Conservation (phyloP, 2,329 filamentous ascomycete genomes). For the Colletotrichum simmondsii region DNA sequence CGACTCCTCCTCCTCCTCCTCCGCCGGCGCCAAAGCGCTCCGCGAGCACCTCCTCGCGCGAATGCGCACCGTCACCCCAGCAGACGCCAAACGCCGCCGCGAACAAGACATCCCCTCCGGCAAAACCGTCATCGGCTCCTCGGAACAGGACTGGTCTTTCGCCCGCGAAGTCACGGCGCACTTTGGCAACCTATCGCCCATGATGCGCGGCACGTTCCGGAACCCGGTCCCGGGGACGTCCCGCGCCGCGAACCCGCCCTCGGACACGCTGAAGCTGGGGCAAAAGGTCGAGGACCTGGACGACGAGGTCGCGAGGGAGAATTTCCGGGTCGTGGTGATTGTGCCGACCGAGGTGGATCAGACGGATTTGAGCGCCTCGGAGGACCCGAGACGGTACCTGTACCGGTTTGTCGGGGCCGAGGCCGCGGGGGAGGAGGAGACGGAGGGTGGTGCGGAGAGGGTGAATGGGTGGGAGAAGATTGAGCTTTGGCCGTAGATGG, state of each 20-base stretch:
- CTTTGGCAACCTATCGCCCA: slow-evolving; percentile 88
- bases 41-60: slow-evolving; percentile 68
- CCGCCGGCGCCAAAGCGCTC: slow-evolving; percentile 53
- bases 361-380: slow-evolving; percentile 76
- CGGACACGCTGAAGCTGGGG: slow-evolving; percentile 56
- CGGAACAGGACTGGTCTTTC: slow-evolving; percentile 76
- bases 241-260: slow-evolving; percentile 60
- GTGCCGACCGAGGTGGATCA: slow-evolving; percentile 81
- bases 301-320: slow-evolving; percentile 75
- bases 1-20: slow-evolving; percentile 46
- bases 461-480: slow-evolving; percentile 68
- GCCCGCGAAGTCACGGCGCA: slow-evolving; percentile 82
- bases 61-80: slow-evolving; percentile 64
- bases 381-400: slow-evolving; percentile 70
- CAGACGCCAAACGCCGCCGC: slow-evolving; percentile 42
- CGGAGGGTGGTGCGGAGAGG: slow-evolving; percentile 49
- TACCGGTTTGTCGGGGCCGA: slow-evolving; percentile 68
- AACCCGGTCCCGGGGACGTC: slow-evolving; percentile 76
- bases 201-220: slow-evolving; percentile 81
- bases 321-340: slow-evolving; percentile 88
- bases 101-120: slow-evolving; percentile 34
- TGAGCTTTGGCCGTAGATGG: slow-evolving; percentile 73
- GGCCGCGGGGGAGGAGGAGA: slow-evolving; percentile 39
- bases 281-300: slow-evolving; percentile 77
- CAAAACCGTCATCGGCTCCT: neutral